Conservation (phyloP, 2,329 filamentous ascomycete genomes). For the Phyllosticta ampelicida region DNA sequence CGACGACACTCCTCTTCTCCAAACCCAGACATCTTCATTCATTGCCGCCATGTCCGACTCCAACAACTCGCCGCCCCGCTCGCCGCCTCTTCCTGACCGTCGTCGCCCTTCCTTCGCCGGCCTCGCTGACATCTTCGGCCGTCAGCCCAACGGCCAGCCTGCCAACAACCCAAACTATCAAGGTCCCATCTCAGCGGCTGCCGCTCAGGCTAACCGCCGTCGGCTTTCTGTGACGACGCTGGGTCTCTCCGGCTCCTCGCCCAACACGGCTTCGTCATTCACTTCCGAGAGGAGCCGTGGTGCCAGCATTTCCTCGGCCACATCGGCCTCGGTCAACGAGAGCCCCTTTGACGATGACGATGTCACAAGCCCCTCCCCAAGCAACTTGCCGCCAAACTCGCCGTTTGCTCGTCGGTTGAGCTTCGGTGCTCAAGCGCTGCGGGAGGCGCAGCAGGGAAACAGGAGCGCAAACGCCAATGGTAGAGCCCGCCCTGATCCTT, state of each 20-base stretch:
- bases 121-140: conserved; percentile 38
- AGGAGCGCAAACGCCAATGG: conserved; percentile 48
- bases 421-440: conserved; percentile 72
- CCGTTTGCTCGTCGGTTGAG: conserved; percentile 80
- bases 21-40: neutral
- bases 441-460: conserved; percentile 51
- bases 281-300: conserved; percentile 26
- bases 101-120: conserved; percentile 39
- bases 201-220: conserved; percentile 38
- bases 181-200: conserved; percentile 39
- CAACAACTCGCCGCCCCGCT: conserved; percentile 29
- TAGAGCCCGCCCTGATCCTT: conserved; percentile 42
- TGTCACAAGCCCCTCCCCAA: conserved; percentile 43
- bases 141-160: conserved; percentile 19
- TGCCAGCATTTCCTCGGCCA: conserved; percentile 39
- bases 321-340: conserved; percentile 38
- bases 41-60: conserved; percentile 25
- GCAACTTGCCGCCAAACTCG: conserved; percentile 39
- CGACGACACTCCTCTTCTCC: neutral
- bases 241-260: conserved; percentile 33
- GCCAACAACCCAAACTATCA: conserved; percentile 19
- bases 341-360: conserved; percentile 50
- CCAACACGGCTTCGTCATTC: conserved; percentile 34
- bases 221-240: conserved; percentile 41
- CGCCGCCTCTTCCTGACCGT: conserved; percentile 24